These are phyloP conservation scores for Termitomyces sp. DNA, from an alignment of 768 basidiomycete species.

Conservation along the genomic window DNA sequence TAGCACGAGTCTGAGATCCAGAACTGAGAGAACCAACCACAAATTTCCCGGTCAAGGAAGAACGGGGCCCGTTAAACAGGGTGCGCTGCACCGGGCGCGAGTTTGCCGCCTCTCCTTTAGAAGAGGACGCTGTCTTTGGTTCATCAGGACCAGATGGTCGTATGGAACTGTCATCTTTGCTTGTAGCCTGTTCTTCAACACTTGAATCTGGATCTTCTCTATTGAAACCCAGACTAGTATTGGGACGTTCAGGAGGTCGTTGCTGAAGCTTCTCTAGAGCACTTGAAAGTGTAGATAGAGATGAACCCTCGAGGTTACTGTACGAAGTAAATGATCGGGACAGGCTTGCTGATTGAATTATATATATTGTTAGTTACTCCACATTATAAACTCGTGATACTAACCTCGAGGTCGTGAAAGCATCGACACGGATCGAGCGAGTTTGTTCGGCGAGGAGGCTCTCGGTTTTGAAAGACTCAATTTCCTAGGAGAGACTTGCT, in stretches of 20 bases:
- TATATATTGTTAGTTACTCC: background rate
- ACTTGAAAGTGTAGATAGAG: constrained; percentile 59
- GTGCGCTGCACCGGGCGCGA: constrained; percentile 8
- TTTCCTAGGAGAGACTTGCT: constrained; percentile 11
- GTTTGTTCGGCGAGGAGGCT: constrained; percentile 26
- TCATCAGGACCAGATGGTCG: background rate
- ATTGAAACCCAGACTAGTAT: constrained; percentile 67
- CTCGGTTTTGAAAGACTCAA: constrained; percentile 16
- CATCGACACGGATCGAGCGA: constrained; percentile 26
- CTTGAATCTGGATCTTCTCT: constrained; percentile 27
- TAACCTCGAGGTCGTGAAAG: constrained; percentile 25
- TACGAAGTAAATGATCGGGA: constrained; percentile 22
- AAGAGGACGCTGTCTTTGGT: background rate
- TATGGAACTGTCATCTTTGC: constrained; percentile 11
- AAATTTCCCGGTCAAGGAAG: constrained; percentile 8
- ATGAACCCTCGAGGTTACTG: constrained; percentile 27
- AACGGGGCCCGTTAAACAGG: constrained; percentile 5
- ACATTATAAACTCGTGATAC: background rate
- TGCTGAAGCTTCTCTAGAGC: constrained; percentile 69
- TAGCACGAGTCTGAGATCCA: constrained; percentile 13
- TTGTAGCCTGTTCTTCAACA: constrained; percentile 8
- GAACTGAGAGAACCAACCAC: constrained; percentile 11
- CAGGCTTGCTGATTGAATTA: constrained; percentile 11
- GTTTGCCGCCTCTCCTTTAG: background rate
- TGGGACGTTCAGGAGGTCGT: constrained; percentile 62